Base-by-base conservation (phyloP, 2,329 filamentous ascomycete genomes). In the Aphanoascus verrucosus region DNA sequence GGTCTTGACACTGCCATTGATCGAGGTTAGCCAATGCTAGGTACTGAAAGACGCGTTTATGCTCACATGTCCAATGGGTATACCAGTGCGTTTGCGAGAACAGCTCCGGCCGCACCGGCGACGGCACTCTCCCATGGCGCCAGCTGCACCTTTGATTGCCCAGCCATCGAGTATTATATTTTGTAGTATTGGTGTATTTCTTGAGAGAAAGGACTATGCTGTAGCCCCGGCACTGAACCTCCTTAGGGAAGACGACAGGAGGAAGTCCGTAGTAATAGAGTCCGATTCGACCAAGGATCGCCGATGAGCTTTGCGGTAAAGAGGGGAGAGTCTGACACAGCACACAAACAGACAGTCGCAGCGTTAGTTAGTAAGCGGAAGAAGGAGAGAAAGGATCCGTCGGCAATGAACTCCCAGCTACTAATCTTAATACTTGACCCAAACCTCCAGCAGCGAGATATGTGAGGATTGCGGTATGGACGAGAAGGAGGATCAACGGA, bases 41-140 rank as follows among this genome's bases (percentile, higher is more conserved):
- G 14, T 17, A 48, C n/a, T 46, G 45, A 23, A 48, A 46, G 20
- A 12, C 28, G 23, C 15, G 12, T 5, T 32, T 20, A 19, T 32
- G 73, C 86, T 75, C 76, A 95, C 90, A 98, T 90, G 72, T 98
- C 93, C 56, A 98, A 78, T 45, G 93, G 93, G 71, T 98, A 98
- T 55, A 97, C 91, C 58, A 96, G 74, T 43, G 90, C 86, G 75
- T 98, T 98, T 55, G 93, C 93, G 56, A 98, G 77, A 37, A 97
- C 88, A 45, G 93, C 93, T 57, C 93, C 93, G 17, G 88, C 87
- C 50, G 93, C 88, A 64, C 93, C 93, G 58, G 93, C 91, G 60
- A 95, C 82, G 52, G 93, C 93, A 66, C 85, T 84, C 52, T 90
- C 91, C 91, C 91, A 97, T 52, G 93, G 87, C 41, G 93, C 89